Conservation (phyloP, 768 basidiomycete genomes). For the Tricholoma matsutake region DNA sequence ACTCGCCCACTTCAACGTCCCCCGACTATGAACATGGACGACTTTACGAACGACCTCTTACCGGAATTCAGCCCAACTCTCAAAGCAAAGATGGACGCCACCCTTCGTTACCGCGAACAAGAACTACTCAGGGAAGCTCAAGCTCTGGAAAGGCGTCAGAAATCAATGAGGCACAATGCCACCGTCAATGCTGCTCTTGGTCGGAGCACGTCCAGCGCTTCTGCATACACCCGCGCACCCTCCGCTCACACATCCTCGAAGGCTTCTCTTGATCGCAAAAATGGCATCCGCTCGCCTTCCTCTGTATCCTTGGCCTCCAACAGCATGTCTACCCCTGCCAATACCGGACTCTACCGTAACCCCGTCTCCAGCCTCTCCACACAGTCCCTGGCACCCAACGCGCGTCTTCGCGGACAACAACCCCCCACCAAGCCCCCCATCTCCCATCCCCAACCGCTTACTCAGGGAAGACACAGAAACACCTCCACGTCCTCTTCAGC, state of each 20-base stretch:
- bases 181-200: not conserved
- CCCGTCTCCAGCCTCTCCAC: constrained; percentile 11
- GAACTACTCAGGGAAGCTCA: not conserved
- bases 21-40: constrained; percentile 7
- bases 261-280: not conserved
- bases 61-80: constrained; percentile 6
- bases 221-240: not conserved
- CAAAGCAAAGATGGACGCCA: constrained; percentile 11
- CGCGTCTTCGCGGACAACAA: constrained; percentile 5
- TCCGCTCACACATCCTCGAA: not conserved
- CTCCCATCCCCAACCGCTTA: not conserved
- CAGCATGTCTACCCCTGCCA: not conserved
- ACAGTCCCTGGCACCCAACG: constrained; percentile 6
- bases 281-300: not conserved
- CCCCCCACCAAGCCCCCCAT: not conserved
- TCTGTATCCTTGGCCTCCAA: not conserved
- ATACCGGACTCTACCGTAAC: constrained; percentile 2
- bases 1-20: constrained; percentile 6
- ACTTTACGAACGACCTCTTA: constrained; percentile 3
- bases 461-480: constrained; percentile 10
- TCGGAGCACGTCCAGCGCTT: constrained; percentile 9
- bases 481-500: constrained; percentile 14
- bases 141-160: not conserved
- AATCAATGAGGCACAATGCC: not conserved
- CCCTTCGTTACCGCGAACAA: not conserved